A percentile compares a stretch with the other conserved stretches of the same genome.
These are phyloP conservation scores for Terana coerulea DNA, from an alignment of 768 basidiomycete genomes.

Conservation along the genomic window DNA sequence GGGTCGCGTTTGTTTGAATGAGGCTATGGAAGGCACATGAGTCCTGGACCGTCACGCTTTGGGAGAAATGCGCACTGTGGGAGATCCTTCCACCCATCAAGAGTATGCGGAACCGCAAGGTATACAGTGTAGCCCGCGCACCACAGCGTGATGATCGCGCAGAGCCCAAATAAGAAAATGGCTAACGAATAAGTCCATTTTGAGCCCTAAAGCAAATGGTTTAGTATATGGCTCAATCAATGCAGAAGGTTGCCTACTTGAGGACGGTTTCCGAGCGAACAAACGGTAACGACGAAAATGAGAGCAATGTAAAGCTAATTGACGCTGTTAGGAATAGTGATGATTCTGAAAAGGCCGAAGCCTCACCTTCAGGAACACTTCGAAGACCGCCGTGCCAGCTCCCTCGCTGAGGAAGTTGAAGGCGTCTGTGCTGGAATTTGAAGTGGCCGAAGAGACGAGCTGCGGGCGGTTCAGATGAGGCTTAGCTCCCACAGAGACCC, in stretches of 20 bases:
- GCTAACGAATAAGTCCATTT: slow-evolving; percentile 80
- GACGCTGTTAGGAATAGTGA: slow-evolving; percentile 18
- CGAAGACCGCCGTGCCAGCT: slow-evolving; percentile 70
- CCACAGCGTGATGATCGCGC: slow-evolving; percentile 78
- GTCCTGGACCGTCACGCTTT: background rate
- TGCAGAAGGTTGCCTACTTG: slow-evolving; percentile 33
- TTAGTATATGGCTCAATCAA: background rate
- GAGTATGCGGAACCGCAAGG: slow-evolving; percentile 70
- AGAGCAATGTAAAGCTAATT: slow-evolving; percentile 75
- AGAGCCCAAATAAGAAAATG: slow-evolving; percentile 75
- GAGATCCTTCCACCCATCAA: slow-evolving; percentile 73
- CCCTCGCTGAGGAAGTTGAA: slow-evolving; percentile 79
- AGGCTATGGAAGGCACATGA: slow-evolving; percentile 35
- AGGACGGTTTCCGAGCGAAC: slow-evolving; percentile 90
- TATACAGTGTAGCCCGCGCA: slow-evolving; percentile 92
- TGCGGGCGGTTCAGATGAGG: slow-evolving; percentile 28
- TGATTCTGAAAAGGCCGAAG: background rate
- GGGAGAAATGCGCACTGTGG: slow-evolving; percentile 45
- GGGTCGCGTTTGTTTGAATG: slow-evolving; percentile 58
- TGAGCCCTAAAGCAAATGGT: slow-evolving; percentile 57
- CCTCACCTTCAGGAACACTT: slow-evolving; percentile 62
- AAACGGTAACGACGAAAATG: slow-evolving; percentile 77
- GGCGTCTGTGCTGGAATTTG: slow-evolving; percentile 49
- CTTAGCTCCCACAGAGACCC: background rate
- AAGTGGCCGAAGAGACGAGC: slow-evolving; percentile 79